Conservation (phyloP, 129 eudicot species). For the Escallonia herrerae region DNA sequence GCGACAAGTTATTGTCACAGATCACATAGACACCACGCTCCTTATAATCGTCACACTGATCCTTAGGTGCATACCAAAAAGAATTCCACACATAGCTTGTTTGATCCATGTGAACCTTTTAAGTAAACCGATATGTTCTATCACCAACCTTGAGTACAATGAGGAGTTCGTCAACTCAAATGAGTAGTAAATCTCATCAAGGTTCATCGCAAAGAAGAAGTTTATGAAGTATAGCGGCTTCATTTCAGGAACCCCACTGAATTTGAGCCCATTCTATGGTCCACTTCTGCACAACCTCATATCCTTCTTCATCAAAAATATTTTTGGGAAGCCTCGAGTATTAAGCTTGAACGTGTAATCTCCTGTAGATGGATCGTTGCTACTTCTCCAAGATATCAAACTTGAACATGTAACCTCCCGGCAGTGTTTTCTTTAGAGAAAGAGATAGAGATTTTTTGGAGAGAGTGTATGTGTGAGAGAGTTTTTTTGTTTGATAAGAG, state of each 20-base stretch:
- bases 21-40: conserved; percentile 52
- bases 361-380: conserved; percentile 40
- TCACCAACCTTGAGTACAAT: conserved; percentile 36
- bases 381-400: conserved; percentile 43
- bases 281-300: conserved; percentile 34
- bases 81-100: conserved; percentile 26
- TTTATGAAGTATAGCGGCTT: conserved; percentile 12
- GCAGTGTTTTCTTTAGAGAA: no score
- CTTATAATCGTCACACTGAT: conserved; percentile 45
- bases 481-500: no score
- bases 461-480: no score
- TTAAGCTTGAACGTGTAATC: conserved; percentile 27
- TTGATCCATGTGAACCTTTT: conserved; percentile 54
- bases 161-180: conserved; percentile 15
- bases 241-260: conserved; percentile 76
- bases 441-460: no score
- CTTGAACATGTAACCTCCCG: no score
- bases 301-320: conserved; percentile 5
- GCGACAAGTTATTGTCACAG: no score
- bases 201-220: conserved; percentile 16
- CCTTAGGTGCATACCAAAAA: conserved; percentile 64
- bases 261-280: conserved; percentile 53
- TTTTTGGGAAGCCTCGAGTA: conserved; percentile 41
- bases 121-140: conserved; percentile 20
- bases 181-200: conserved; percentile 32